Evolutionary conservation across 2,329 filamentous ascomycete species (phyloP).

Genomic region (Penicillium sp.): DNA sequence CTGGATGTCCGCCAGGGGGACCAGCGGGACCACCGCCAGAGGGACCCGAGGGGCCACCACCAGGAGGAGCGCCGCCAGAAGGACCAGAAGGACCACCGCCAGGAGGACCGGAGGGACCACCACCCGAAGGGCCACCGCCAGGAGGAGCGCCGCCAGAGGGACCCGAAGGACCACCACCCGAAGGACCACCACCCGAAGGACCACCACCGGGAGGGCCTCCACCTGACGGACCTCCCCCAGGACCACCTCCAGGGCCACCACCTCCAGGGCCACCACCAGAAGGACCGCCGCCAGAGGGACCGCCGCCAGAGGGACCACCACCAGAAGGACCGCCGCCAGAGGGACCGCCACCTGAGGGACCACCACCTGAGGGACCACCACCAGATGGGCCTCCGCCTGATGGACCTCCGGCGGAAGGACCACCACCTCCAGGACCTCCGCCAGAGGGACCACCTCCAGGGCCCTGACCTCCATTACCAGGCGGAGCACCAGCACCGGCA

Average conservation of each 20-base stretch:
- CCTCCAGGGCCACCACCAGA: conserved; percentile 1
- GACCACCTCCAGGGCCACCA: not conserved
- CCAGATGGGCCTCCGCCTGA: not conserved
- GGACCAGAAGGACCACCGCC: not conserved
- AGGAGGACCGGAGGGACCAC: not conserved
- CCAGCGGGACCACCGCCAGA: not conserved
- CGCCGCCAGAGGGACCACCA: conserved; percentile 2
- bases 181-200: not conserved
- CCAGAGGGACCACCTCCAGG: not conserved
- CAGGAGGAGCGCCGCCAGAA: conserved; percentile 1
- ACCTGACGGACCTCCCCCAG: not conserved
- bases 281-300: conserved; percentile 3
- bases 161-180: not conserved
- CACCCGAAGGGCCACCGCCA: not conserved
- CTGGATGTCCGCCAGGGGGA: not conserved
- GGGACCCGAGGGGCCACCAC: not conserved
- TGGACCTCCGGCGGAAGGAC: not conserved
- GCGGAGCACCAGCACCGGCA: not conserved
- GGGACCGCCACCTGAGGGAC: conserved; percentile 1
- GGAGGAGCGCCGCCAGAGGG: not conserved
- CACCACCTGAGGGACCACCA: not conserved
- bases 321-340: conserved; percentile 1
- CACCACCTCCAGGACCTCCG: not conserved
- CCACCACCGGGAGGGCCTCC: not conserved
- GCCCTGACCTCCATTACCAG: not conserved